These are phyloP conservation scores for Oidiodendron maius DNA, from an alignment of 495 filamentous ascomycete genomes.

Conservation along the genomic window DNA sequence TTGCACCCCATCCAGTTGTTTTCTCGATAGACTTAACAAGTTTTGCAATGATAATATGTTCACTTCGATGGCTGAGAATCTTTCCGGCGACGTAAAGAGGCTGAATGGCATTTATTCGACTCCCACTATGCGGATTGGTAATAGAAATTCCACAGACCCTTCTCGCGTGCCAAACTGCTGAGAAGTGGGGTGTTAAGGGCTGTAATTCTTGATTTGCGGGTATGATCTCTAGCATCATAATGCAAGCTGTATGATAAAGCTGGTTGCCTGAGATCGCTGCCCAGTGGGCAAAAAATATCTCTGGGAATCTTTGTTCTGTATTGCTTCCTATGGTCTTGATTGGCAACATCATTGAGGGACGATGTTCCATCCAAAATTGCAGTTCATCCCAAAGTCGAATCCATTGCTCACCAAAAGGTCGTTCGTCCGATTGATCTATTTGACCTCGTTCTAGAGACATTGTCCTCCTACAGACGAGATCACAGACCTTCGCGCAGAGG, in stretches of 20 bases:
- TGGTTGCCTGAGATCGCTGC: neutral
- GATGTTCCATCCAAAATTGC: no score
- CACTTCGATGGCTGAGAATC: conserved; percentile 11
- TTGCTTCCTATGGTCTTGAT: no score
- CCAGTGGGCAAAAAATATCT: neutral
- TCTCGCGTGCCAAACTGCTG: neutral
- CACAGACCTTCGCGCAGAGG: no score
- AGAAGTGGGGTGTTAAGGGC: neutral
- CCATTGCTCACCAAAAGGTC: no score
- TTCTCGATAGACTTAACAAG: neutral
- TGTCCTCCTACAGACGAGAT: no score
- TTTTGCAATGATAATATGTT: conserved; percentile 8
- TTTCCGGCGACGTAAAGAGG: conserved; percentile 16
- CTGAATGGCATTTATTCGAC: conserved; percentile 19
- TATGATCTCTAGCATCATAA: neutral
- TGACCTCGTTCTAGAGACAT: no score
- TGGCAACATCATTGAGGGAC: no score
- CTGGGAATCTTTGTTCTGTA: no score
- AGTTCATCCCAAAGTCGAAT: no score
- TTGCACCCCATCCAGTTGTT: neutral
- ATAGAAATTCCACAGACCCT: neutral
- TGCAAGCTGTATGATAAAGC: neutral
- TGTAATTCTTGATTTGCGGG: neutral
- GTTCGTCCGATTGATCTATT: no score
- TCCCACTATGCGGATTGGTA: neutral